Percentiles rank a stretch among this genome's conserved stretches.
phyloP scores from a whole-genome alignment of 768 basidiomycete species.

The Megacollybia marginata region DNA sequence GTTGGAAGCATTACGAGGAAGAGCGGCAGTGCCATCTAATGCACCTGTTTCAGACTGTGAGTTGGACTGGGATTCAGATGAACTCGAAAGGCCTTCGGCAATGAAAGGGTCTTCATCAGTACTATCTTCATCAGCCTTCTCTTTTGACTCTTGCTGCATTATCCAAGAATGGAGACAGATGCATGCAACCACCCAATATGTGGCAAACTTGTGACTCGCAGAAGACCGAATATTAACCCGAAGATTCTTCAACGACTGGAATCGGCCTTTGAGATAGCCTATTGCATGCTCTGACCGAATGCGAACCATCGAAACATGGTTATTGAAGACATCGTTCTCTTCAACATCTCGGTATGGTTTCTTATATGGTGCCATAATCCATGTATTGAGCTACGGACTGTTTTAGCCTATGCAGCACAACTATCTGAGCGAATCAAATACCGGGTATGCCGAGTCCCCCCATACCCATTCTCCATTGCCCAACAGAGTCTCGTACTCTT shows the following conservation, averaged over 20 bases:
- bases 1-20: too few relatives aligned
- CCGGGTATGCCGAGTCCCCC: conserved; percentile 33
- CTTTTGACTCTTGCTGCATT: conserved; percentile 19
- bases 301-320: too few relatives aligned
- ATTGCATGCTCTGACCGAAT: conserved; percentile 32
- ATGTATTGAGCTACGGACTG: conserved; percentile 11
- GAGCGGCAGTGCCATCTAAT: too few relatives aligned
- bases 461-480: too few relatives aligned
- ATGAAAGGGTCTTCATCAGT: conserved; percentile 16
- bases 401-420: not conserved
- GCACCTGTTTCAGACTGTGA: too few relatives aligned
- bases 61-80: too few relatives aligned
- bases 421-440: conserved; percentile 6
- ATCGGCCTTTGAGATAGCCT: conserved; percentile 33
- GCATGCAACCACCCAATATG: conserved; percentile 23
- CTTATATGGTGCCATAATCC: conserved; percentile 21
- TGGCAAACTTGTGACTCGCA: conserved; percentile 18
- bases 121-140: conserved; percentile 7
- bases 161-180: conserved; percentile 23
- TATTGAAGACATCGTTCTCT: conserved; percentile 24
- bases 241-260: conserved; percentile 24
- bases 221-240: conserved; percentile 17
- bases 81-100: conserved; percentile 12
- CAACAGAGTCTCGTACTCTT: conserved; percentile 13
- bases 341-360: conserved; percentile 14